Evolutionary conservation across 768 basidiomycete genomes (phyloP).

Genomic region (Mycena filopes): DNA sequence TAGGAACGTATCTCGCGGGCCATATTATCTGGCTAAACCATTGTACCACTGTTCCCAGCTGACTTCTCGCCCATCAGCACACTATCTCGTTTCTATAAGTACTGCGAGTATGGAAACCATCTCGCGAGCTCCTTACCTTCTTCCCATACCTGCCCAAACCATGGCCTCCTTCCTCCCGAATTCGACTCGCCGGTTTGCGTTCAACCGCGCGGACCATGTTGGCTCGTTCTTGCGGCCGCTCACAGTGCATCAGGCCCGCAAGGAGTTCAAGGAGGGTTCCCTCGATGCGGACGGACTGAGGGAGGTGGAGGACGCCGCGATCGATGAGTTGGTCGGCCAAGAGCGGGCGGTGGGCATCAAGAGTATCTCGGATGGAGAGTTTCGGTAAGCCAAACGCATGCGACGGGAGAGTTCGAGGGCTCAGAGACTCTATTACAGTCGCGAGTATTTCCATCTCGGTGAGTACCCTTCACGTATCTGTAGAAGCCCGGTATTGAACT

Average conservation of each 20-base stretch:
- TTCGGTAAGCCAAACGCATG: conserved; percentile 36
- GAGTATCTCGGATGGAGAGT: conserved; percentile 54
- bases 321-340: conserved; percentile 46
- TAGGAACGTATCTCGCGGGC: neutral
- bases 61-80: conserved; percentile 28
- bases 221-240: conserved; percentile 52
- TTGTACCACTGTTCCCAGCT: conserved; percentile 28
- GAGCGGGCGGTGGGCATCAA: conserved; percentile 52
- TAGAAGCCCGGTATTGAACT: neutral
- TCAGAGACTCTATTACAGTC: conserved; percentile 10
- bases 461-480: conserved; percentile 2
- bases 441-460: conserved; percentile 42
- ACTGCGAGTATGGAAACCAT: neutral
- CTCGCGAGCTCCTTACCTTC: neutral
- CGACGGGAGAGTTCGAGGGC: neutral
- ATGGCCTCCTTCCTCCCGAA: conserved; percentile 25
- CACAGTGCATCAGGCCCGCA: conserved; percentile 45
- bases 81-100: conserved; percentile 31
- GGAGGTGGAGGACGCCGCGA: conserved; percentile 48
- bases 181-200: conserved; percentile 30
- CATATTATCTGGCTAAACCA: conserved; percentile 27
- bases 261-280: conserved; percentile 43
- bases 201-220: conserved; percentile 45
- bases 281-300: conserved; percentile 43
- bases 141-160: conserved; percentile 1